Conservation (phyloP, 2,329 filamentous ascomycete genomes). For the Huntiella decipiens region DNA sequence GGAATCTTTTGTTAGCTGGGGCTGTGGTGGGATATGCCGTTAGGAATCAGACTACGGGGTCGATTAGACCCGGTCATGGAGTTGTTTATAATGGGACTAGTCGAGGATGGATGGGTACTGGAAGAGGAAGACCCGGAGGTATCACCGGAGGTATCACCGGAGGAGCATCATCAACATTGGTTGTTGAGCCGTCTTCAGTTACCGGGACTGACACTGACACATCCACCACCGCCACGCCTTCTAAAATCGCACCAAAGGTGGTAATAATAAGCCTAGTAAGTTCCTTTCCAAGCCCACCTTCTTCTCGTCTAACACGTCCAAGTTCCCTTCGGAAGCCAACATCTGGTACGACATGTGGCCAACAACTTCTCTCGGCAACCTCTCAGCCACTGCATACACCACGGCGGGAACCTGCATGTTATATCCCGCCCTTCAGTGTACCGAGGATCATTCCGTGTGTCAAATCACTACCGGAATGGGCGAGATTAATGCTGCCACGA, state of each 20-base stretch:
- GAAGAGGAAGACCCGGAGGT: too few species aligned
- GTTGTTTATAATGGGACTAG: too few species aligned
- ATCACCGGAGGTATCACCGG: too few species aligned
- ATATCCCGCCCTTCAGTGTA: conserved; percentile 47
- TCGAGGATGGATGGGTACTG: too few species aligned
- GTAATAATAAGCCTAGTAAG: conserved; percentile 44
- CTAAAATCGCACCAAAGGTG: conserved; percentile 34
- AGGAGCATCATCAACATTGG: too few species aligned
- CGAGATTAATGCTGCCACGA: conserved; percentile 57
- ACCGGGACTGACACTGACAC: not conserved
- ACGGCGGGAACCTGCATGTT: conserved; percentile 45
- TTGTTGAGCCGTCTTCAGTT: too few species aligned
- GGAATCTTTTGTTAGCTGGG: not conserved
- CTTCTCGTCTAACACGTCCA: not conserved
- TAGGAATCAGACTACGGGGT: not conserved
- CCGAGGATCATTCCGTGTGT: conserved; percentile 39
- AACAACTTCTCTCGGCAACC: conserved; percentile 28
- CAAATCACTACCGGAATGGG: conserved; percentile 49
- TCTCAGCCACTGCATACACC: conserved; percentile 37
- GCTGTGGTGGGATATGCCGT: not conserved
- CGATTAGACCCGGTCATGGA: too few species aligned
- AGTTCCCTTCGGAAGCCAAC: conserved; percentile 44
- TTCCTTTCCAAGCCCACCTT: not conserved
- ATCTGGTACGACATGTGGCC: conserved; percentile 39
- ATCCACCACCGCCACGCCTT: not conserved